Conservation (phyloP, 2,329 filamentous ascomycete genomes). For the Penicillium rolfsii region DNA sequence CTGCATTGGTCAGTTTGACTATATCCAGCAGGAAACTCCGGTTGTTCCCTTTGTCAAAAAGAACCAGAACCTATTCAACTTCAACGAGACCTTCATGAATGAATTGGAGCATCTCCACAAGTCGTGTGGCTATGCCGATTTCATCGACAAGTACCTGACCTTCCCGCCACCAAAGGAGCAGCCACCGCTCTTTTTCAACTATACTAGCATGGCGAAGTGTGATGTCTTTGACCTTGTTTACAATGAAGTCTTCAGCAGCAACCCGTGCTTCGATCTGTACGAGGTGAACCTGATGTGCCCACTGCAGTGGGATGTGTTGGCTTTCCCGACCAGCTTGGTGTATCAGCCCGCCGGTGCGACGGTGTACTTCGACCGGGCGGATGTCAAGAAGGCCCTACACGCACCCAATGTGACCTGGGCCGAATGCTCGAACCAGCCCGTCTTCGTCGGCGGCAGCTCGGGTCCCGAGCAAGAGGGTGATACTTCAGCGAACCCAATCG, state of each 20-base stretch:
- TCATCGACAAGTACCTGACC: slow-evolving; percentile 56
- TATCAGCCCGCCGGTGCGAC: slow-evolving; percentile 66
- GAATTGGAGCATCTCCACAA: slow-evolving; percentile 47
- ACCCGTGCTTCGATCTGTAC: slow-evolving; percentile 82
- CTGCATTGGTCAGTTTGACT: slow-evolving; percentile 50
- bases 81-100: slow-evolving; percentile 50
- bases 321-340: slow-evolving; percentile 56
- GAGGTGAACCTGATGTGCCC: slow-evolving; percentile 74
- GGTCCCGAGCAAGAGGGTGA: slow-evolving; percentile 42
- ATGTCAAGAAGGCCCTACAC: slow-evolving; percentile 71
- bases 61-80: slow-evolving; percentile 49
- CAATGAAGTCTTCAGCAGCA: slow-evolving; percentile 58
- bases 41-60: slow-evolving; percentile 49
- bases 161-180: slow-evolving; percentile 52
- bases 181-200: slow-evolving; percentile 62
- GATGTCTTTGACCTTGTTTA: slow-evolving; percentile 61
- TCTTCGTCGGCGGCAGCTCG: slow-evolving; percentile 51
- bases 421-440: slow-evolving; percentile 42
- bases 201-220: slow-evolving; percentile 54
- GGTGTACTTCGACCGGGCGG: slow-evolving; percentile 71
- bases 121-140: slow-evolving; percentile 52
- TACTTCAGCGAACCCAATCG: slow-evolving; percentile 56
- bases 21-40: slow-evolving; percentile 39
- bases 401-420: slow-evolving; percentile 51
- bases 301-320: slow-evolving; percentile 68